A percentile compares a stretch with the other conserved stretches of the same genome.
Conservation (phyloP, 225 moss, liverwort and hornwort genomes). For the Pleurozium schreberi region DNA sequence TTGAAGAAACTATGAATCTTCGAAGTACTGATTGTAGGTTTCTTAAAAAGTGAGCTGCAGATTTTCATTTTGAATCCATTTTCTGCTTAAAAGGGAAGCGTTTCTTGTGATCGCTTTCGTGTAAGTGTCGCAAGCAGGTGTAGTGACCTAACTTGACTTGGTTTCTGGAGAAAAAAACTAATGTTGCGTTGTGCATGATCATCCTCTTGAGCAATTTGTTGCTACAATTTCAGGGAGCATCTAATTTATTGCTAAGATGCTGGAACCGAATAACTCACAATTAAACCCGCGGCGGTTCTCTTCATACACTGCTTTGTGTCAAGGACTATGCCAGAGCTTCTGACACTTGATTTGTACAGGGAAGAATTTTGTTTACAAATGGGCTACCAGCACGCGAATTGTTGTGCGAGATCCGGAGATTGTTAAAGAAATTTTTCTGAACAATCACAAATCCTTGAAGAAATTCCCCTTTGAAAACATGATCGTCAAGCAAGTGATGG, state of each 20-base stretch:
- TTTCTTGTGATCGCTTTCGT: not conserved
- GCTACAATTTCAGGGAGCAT: not conserved
- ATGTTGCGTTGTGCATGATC: not conserved
- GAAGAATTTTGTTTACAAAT: conserved; percentile 11
- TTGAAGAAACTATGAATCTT: not conserved
- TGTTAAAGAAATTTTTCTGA: not conserved
- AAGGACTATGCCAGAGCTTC: not conserved
- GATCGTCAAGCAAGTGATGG: not conserved
- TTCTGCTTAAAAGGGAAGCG: too few species aligned
- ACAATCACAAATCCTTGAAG: not conserved
- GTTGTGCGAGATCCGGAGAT: conserved; percentile 23
- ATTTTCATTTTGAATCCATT: not conserved
- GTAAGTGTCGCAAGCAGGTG: not conserved
- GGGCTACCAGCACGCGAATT: not conserved
- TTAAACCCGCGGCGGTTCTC: not conserved
- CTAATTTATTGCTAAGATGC: not conserved
- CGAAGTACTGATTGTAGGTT: not conserved
- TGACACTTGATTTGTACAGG: not conserved
- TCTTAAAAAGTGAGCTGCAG: not conserved
- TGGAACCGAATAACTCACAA: not conserved
- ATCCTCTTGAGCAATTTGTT: not conserved
- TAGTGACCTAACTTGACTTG: not conserved
- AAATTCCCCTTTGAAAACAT: not conserved
- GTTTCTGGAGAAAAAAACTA: not conserved
- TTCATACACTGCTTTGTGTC: too few species aligned